These are phyloP conservation scores for Irpex sp. DNA, from an alignment of 1,284 basidiomycete species.

Conservation along the genomic window DNA sequence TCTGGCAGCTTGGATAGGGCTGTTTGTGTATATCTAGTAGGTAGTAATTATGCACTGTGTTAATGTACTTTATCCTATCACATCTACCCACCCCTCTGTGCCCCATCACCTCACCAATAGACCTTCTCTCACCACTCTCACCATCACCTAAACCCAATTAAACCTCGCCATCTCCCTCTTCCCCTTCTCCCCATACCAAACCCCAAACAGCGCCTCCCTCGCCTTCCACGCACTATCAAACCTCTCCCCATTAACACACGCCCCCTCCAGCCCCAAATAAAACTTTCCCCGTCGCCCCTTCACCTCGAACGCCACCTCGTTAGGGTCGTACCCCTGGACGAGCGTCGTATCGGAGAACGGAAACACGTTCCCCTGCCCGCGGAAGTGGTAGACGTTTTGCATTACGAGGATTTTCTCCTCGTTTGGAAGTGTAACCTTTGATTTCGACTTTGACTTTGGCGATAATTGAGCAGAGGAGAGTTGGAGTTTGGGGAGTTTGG, in stretches of 20 bases:
- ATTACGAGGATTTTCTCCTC: constrained; percentile 29
- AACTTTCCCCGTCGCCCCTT: constrained; percentile 37
- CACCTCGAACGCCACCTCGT: constrained; percentile 33
- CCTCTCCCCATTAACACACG: constrained; percentile 31
- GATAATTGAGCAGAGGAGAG: no score
- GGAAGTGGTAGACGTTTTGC: constrained; percentile 35
- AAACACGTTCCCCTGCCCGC: constrained; percentile 30
- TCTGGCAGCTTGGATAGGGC: neutral
- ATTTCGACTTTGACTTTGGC: no score
- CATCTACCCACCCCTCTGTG: neutral
- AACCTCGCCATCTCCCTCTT: constrained; percentile 5
- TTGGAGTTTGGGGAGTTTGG: constrained; percentile 2
- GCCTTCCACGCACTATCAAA: constrained; percentile 15
- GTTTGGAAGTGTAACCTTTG: neutral
- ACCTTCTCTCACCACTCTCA: no score
- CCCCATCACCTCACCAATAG: neutral
- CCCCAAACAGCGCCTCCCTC: constrained; percentile 19
- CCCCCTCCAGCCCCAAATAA: constrained; percentile 33
- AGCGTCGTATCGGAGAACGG: constrained; percentile 31
- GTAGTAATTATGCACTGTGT: neutral
- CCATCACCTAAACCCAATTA: constrained; percentile 1
- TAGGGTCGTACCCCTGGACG: constrained; percentile 30
- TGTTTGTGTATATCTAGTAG: neutral
- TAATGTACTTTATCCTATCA: constrained; percentile 5
- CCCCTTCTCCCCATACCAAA: constrained; percentile 21